Percentiles rank a stretch among this genome's conserved stretches.
Conservation (phyloP, 2,329 filamentous ascomycete genomes). For the Trichoderma polysporum region DNA sequence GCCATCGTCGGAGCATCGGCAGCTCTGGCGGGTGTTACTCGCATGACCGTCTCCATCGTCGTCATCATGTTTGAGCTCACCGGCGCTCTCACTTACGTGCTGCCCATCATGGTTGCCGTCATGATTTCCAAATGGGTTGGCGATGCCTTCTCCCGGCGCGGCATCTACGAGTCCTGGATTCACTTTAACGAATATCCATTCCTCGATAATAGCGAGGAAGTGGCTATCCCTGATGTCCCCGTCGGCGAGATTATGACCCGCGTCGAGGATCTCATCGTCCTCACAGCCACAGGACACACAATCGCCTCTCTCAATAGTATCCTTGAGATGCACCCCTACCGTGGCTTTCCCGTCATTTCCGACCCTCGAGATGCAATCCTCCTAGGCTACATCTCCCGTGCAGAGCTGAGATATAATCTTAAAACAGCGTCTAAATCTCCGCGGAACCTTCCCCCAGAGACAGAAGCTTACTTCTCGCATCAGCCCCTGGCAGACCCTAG, state of each 20-base stretch:
- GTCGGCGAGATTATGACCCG: conserved; percentile 90
- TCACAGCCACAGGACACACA: conserved; percentile 85
- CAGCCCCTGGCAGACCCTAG: conserved; percentile 77
- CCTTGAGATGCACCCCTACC: conserved; percentile 72
- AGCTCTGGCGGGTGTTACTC: conserved; percentile 87
- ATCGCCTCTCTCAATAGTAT: conserved; percentile 71
- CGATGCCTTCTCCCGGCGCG: conserved; percentile 86
- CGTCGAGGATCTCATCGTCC: conserved; percentile 83
- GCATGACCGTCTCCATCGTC: conserved; percentile 97
- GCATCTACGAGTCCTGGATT: conserved; percentile 99
- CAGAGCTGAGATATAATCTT: conserved; percentile 82
- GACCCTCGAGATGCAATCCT: conserved; percentile 75
- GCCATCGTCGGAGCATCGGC: conserved; percentile 95
- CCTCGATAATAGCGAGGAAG: conserved; percentile 85
- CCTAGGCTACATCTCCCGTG: conserved; percentile 90
- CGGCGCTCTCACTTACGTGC: conserved; percentile 89
- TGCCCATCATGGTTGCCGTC: conserved; percentile 98
- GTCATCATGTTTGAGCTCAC: conserved; percentile 99
- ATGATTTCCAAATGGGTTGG: conserved; percentile 99
- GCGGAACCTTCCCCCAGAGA: conserved; percentile 63
- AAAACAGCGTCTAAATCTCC: conserved; percentile 52
- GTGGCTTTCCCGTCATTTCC: conserved; percentile 88
- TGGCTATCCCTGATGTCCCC: conserved; percentile 76
- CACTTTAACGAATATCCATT: conserved; percentile 94
- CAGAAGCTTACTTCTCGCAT: conserved; percentile 81